Conservation (phyloP, 1,284 basidiomycete genomes). For the Naganishia liquefaciens region DNA sequence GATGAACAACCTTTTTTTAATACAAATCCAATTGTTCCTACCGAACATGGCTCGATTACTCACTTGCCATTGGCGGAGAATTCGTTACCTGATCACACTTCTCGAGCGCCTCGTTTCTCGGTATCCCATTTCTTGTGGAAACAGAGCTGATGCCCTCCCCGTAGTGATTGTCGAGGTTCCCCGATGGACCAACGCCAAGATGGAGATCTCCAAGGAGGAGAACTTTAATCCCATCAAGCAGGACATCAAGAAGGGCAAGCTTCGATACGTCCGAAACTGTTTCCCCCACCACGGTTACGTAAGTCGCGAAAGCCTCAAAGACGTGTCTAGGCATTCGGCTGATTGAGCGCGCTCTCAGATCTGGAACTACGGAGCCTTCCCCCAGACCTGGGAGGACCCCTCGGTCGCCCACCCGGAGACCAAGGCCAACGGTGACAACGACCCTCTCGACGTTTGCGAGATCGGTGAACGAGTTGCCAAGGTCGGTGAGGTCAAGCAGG, state of each 20-base stretch:
- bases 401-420: conserved; percentile 86
- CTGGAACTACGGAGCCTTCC: conserved; percentile 98
- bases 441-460: conserved; percentile 99
- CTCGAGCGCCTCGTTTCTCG: background rate
- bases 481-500: conserved; percentile 97
- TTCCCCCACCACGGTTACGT: conserved; percentile 97
- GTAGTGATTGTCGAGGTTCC: conserved; percentile 92
- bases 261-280: conserved; percentile 98
- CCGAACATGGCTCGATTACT: conserved; percentile 27
- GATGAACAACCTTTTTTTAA: conserved; percentile 24
- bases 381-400: conserved; percentile 99
- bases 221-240: conserved; percentile 99
- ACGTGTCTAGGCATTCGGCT: conserved; percentile 17
- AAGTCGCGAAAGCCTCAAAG: conserved; percentile 33
- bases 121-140: background rate
- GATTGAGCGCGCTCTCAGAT: conserved; percentile 57
- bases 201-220: conserved; percentile 98
- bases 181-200: conserved; percentile 99
- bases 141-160: background rate
- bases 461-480: conserved; percentile 99
- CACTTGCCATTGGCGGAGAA: conserved; percentile 22
- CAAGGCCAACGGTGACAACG: conserved; percentile 98
- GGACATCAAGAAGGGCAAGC: conserved; percentile 68
- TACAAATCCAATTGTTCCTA: conserved; percentile 30
- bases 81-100: conserved; percentile 27